Evolutionary conservation across 192 early-diverging fungal species (phyloP).

Genomic region (Kappamyces sp.): DNA sequence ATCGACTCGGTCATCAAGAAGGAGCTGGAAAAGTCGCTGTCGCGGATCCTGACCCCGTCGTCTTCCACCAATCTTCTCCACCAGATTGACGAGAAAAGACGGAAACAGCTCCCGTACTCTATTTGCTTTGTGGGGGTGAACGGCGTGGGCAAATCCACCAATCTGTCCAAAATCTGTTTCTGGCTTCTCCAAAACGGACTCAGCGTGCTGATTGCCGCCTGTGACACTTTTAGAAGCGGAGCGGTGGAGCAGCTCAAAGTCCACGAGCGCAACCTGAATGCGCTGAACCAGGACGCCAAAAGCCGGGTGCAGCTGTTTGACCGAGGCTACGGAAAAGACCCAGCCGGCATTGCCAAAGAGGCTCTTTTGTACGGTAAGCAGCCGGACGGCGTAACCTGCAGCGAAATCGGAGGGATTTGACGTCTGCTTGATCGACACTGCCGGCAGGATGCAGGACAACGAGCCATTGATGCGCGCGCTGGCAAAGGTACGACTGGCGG

Average conservation of each 20-base stretch:
- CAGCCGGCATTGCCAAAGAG: conserved; percentile 91
- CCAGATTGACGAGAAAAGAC: conserved; percentile 70
- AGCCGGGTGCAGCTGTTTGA: conserved; percentile 86
- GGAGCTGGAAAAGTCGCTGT: conserved; percentile 77
- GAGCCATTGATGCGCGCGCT: conserved; percentile 95
- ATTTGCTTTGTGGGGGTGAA: conserved; percentile 95
- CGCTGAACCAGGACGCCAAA: conserved; percentile 48
- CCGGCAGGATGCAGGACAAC: conserved; percentile 98
- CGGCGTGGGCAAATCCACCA: conserved; percentile 91
- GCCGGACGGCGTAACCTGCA: not conserved
- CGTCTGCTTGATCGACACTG: conserved; percentile 92
- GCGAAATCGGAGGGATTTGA: conserved; percentile 71
- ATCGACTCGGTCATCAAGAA: conserved; percentile 62
- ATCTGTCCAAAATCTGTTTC: conserved; percentile 90
- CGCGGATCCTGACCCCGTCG: conserved; percentile 80
- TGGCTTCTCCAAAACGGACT: conserved; percentile 90
- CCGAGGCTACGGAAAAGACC: conserved; percentile 93
- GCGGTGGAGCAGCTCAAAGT: conserved; percentile 93
- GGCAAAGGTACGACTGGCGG: conserved; percentile 57
- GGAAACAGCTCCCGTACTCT: conserved; percentile 70
- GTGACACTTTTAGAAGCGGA: conserved; percentile 93
- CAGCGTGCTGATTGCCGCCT: conserved; percentile 86
- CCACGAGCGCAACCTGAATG: conserved; percentile 79
- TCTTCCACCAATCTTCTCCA: conserved; percentile 87
- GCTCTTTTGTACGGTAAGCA: conserved; percentile 69